These are phyloP conservation scores for Sequoia sempervirens DNA, from an alignment of 75 land plant species.

Conservation along the genomic window DNA sequence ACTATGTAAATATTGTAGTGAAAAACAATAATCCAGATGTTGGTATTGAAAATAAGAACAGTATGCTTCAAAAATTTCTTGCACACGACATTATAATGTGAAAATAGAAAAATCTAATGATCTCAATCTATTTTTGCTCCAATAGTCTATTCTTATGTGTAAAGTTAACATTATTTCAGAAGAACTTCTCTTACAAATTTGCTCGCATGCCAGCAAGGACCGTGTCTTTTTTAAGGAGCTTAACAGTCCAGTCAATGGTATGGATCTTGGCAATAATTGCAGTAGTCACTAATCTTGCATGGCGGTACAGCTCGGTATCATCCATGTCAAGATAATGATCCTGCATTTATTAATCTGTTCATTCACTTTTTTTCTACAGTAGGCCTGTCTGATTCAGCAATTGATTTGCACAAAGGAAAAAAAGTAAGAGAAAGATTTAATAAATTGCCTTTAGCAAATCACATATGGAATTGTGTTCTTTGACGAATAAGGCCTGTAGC, in stretches of 20 bases:
- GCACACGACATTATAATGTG: no score
- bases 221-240: conserved; percentile 62
- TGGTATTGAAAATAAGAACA: no score
- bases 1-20: no score
- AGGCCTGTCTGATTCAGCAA: neutral
- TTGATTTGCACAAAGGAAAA: neutral
- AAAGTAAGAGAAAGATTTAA: neutral
- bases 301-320: conserved; percentile 46
- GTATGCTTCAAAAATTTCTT: no score
- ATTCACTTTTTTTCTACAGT: neutral
- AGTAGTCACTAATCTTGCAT: conserved; percentile 51
- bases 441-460: conserved; percentile 47
- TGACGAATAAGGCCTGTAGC: conserved; percentile 49
- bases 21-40: no score
- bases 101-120: no score
- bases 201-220: conserved; percentile 46
- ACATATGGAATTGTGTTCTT: conserved; percentile 52
- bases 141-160: neutral
- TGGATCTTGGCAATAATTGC: conserved; percentile 73
- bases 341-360: conserved; percentile 9
- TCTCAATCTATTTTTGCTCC: no score
- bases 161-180: neutral
- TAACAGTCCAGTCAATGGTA: conserved; percentile 81
- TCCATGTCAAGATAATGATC: conserved; percentile 28
- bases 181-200: conserved; percentile 38